These are phyloP conservation scores for Pochonia chlamydosporia DNA, from an alignment of 2,329 filamentous ascomycete genomes.

Conservation along the genomic window DNA sequence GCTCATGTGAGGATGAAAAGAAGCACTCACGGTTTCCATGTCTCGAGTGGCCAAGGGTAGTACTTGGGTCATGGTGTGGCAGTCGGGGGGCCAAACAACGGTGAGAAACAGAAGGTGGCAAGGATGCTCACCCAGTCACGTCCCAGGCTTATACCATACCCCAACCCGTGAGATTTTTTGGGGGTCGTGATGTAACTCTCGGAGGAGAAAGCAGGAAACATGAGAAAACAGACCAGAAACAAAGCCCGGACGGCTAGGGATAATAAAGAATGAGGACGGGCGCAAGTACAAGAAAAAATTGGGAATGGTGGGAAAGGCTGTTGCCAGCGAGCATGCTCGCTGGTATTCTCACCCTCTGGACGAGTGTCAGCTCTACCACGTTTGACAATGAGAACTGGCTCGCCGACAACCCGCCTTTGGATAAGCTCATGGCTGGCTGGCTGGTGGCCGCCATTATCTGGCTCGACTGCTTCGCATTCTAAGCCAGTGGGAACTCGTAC, in stretches of 20 bases:
- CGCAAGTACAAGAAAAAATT: background rate
- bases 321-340: constrained; percentile 3
- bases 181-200: background rate
- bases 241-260: constrained; percentile 6
- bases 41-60: constrained; percentile 16
- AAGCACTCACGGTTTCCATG: constrained; percentile 16
- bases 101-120: constrained; percentile 2
- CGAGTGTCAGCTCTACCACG: constrained; percentile 3
- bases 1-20: constrained; percentile 15
- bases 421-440: constrained; percentile 11
- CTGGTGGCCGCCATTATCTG: constrained; percentile 9
- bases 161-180: background rate
- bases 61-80: constrained; percentile 18
- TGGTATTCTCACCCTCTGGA: constrained; percentile 8
- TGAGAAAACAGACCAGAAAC: background rate
- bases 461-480: constrained; percentile 7
- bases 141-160: constrained; percentile 5
- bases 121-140: constrained; percentile 6
- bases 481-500: constrained; percentile 14
- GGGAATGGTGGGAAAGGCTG: constrained; percentile 6
- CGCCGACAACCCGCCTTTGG: constrained; percentile 12
- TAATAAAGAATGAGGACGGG: constrained; percentile 8
- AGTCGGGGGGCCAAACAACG: background rate
- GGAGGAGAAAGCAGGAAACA: background rate
- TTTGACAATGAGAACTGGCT: constrained; percentile 9